Base-by-base conservation (phyloP, 305 asterid genomes). In the Nicotiana rustica region DNA sequence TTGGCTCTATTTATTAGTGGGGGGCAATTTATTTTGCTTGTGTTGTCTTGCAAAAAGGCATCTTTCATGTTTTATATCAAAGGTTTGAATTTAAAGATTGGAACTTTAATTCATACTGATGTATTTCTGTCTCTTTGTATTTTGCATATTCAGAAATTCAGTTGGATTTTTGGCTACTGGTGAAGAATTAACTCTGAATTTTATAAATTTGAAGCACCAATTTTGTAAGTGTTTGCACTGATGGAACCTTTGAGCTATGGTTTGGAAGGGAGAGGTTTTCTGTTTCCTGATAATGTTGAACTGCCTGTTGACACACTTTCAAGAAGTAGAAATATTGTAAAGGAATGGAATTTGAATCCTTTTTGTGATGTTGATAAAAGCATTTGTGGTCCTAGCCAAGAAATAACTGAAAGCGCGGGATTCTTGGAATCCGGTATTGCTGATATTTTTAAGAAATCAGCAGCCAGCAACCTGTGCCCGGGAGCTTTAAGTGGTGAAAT, bases 211-310 rank as follows among this genome's bases (percentile, higher is more conserved):
- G 25, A 25, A 25, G 25, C 25, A 25, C 25, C 25, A 25, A 25
- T 25, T 25, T 17, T 33, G 47, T 67, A 33, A 33, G 25, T 25
- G 25, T 33, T 67, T 33, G 73, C 73, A 33, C 49, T 31, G 67
- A 91, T 92, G 94, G 93, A 89, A 79, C 86, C 90, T 81, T 60
- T 84, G 60, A 84, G 87, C 87, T 87, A 77, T 89, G 86, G 33
- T 83, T 82, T 88, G 60, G 91, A 85, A 84, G 89, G 86, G 73
- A 87, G 84, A 84, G 84, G 84, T 19, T 79, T 84, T 71, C 71
- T 65, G 15, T 87, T 83, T 71, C 67, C 87, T 18, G 94, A 88
- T 60, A 85, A 82, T 80, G 62, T 83, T 13, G 90, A 89, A 77
- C 81, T 87, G 31, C 82, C 77, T 1, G 69, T 75, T 33, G 89